phyloP scores from a whole-genome alignment of 1,139 yeast genomes.

The Insectozyma bohioensis region DNA sequence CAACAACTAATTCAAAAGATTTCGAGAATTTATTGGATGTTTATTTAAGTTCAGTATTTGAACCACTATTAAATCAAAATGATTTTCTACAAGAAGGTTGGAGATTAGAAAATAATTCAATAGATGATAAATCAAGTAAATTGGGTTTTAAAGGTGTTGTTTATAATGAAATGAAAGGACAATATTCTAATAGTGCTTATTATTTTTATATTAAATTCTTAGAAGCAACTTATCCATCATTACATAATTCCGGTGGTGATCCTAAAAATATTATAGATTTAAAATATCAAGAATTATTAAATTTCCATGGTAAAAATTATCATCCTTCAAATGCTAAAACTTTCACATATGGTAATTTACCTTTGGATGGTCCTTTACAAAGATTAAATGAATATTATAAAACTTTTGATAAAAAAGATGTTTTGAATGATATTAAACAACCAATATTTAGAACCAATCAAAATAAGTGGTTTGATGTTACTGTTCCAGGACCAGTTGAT shows the following conservation, averaged over 20 bases:
- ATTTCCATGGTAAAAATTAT: slow-evolving; percentile 72
- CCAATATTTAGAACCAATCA: slow-evolving; percentile 24
- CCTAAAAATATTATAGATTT: slow-evolving; percentile 77
- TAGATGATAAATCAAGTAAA: slow-evolving; percentile 57
- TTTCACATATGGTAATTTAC: slow-evolving; percentile 82
- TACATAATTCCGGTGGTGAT: slow-evolving; percentile 94
- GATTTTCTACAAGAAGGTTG: slow-evolving; percentile 98
- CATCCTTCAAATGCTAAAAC: slow-evolving; percentile 91
- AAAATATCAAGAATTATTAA: slow-evolving; percentile 69
- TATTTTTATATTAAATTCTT: slow-evolving; percentile 82
- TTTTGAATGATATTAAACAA: slow-evolving; percentile 23
- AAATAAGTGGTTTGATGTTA: slow-evolving; percentile 23
- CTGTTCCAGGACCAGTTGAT: slow-evolving; percentile 75
- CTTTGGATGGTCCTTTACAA: slow-evolving; percentile 59
- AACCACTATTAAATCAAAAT: slow-evolving; percentile 72
- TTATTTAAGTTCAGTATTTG: slow-evolving; percentile 82
- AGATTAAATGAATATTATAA: slow-evolving; percentile 54
- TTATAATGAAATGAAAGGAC: slow-evolving; percentile 98
- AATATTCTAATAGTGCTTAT: slow-evolving; percentile 85
- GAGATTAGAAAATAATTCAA: slow-evolving; percentile 79
- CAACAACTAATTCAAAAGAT: slow-evolving; percentile 85
- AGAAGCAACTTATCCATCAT: slow-evolving; percentile 79
- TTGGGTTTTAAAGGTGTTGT: slow-evolving; percentile 91
- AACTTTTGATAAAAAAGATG: slow-evolving; percentile 51
- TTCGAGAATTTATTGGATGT: slow-evolving; percentile 83